These are phyloP conservation scores for Streptanthus diversifolius DNA, from an alignment of 345 rosid species.

Conservation along the genomic window DNA sequence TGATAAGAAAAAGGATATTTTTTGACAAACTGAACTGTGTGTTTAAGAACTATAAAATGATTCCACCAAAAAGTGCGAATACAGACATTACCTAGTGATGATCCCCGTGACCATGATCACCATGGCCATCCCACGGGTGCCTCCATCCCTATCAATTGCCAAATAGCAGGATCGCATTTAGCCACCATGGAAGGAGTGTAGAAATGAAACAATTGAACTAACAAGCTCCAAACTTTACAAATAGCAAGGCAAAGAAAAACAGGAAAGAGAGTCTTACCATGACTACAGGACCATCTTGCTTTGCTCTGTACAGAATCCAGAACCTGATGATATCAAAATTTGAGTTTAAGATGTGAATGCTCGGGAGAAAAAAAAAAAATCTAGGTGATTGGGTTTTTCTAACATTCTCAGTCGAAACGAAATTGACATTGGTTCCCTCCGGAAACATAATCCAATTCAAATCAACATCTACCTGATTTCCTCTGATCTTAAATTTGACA, in stretches of 20 bases:
- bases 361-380: not conserved
- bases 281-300: slow-evolving; percentile 93
- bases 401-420: not conserved
- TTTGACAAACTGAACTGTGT: not conserved
- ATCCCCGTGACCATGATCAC: slow-evolving; percentile 68
- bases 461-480: not conserved
- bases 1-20: not conserved
- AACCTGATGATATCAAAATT: slow-evolving; percentile 55
- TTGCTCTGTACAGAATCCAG: slow-evolving; percentile 93
- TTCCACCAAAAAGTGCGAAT: not conserved
- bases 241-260: not conserved
- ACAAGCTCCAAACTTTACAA: not conserved
- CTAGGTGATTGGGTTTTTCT: not conserved
- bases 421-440: not conserved
- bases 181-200: not conserved
- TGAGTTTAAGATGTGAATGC: not conserved
- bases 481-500: not conserved
- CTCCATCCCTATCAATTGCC: slow-evolving; percentile 71
- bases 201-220: not conserved
- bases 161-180: slow-evolving; percentile 2
- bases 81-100: slow-evolving; percentile 56
- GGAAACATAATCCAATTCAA: not conserved
- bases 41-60: not conserved
- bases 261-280: slow-evolving; percentile 47
- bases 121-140: slow-evolving; percentile 99